Base-by-base conservation (phyloP, 305 asterid genomes). In the Galium porrigens region DNA sequence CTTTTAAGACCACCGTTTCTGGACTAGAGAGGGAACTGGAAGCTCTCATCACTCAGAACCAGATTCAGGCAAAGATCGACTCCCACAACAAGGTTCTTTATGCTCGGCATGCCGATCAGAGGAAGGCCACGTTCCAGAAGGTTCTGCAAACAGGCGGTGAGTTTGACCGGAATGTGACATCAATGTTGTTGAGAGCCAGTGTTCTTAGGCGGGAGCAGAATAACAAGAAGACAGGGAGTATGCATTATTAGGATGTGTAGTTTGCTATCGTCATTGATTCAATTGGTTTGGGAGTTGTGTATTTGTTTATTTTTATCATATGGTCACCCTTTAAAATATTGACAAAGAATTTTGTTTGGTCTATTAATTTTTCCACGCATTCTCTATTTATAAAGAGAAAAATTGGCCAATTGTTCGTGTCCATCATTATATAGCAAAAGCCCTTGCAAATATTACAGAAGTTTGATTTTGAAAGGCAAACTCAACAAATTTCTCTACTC, bases 31-130 rank as follows among this genome's bases (percentile, higher is more conserved):
- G 87, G 68, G 99, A 92, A 74, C 96, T 92, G 44, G 99, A 83
- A 78, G 78, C 89, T 64, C 84, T 92, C 71, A 92, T 92, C 68
- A 86, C 97, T 34, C 85, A 89, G 46, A 79, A 83, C 77, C 91
- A 87, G 77, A 87, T 92, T 65, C 99, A 92, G 99, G 99, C 97
- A 49, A 85, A 96, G 15, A 92, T 92, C 0, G 97, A 92, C 67
- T 92, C 99, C 18, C 97, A 92, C 49, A 92, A 87, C 80, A 92
- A 89, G 74, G 82, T 92, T 68, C 82, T 92, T 2, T 89, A 89
- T 70, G 99, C 99, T 8, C 82, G 95, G 52, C 96, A 89, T 80
- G 91, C 96, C 22, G 94, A 92, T 79, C 95, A 84, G 83, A 89
- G 99, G 74, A 89, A 92, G 33, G 82, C 92, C 63, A 92, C 99